These are phyloP conservation scores for Metschnikowia shivogae DNA, from an alignment of 805 yeast species.

Conservation along the genomic window DNA sequence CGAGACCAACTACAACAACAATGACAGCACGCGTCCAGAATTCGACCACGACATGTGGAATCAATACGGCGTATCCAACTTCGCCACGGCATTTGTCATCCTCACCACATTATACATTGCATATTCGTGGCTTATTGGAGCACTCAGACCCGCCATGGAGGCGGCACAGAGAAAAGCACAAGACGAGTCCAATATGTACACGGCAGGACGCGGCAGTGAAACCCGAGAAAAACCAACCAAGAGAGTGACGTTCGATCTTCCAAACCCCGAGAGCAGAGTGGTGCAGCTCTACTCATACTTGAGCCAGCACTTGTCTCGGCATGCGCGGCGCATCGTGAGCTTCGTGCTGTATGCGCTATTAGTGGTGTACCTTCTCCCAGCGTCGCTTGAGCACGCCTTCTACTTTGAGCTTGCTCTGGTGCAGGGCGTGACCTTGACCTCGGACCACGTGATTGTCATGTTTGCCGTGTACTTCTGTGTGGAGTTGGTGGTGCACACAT, in stretches of 20 bases:
- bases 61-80: not conserved
- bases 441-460: slow-evolving; percentile 25
- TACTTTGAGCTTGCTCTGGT: slow-evolving; percentile 15
- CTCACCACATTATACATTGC: not conserved
- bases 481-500: slow-evolving; percentile 5
- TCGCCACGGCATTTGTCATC: not conserved
- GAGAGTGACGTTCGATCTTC: slow-evolving; percentile 5
- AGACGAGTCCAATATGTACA: not conserved
- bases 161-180: not conserved
- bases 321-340: slow-evolving; percentile 2
- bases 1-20: not conserved
- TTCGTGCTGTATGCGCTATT: not conserved
- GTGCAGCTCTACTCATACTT: not conserved
- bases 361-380: slow-evolving; percentile 9
- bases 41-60: slow-evolving; percentile 3
- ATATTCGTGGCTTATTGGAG: not conserved
- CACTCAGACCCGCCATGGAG: slow-evolving; percentile 1
- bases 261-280: slow-evolving; percentile 3
- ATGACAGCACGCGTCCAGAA: not conserved
- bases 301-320: not conserved
- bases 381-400: slow-evolving; percentile 19
- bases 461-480: slow-evolving; percentile 1
- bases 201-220: not conserved
- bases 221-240: slow-evolving; percentile 1
- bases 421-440: slow-evolving; percentile 14